A percentile compares a stretch with the other conserved stretches of the same genome.
These are phyloP conservation scores for Desmodesmus armatus DNA, from an alignment of 139 green algal genomes.

Conservation along the genomic window DNA sequence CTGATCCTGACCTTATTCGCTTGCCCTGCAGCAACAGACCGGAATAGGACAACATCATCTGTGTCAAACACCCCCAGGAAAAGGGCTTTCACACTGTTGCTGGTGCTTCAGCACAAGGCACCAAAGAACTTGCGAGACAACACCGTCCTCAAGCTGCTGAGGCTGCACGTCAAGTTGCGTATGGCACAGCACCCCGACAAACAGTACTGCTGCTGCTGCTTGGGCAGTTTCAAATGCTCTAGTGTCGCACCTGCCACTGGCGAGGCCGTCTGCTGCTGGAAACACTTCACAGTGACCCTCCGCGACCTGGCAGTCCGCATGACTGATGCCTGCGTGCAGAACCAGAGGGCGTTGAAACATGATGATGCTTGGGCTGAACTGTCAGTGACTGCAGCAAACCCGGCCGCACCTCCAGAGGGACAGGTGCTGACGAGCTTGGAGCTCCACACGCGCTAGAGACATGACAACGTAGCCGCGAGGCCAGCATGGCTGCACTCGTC, in stretches of 20 bases:
- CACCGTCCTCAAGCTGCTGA: too few relatives aligned
- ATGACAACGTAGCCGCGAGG: constrained; percentile 1
- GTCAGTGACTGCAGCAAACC: not conserved
- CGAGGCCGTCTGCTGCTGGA: not conserved
- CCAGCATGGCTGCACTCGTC: too few relatives aligned
- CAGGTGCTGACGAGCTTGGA: constrained; percentile 1
- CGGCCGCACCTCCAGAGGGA: constrained; percentile 8
- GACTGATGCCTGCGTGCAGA: not conserved
- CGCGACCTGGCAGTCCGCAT: not conserved
- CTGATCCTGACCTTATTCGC: constrained; percentile 42
- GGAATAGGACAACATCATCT: too few relatives aligned
- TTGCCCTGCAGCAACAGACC: constrained; percentile 9
- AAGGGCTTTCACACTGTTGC: too few relatives aligned
- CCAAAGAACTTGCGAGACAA: not conserved
- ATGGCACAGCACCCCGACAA: too few relatives aligned
- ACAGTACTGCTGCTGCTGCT: too few relatives aligned
- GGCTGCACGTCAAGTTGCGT: too few relatives aligned
- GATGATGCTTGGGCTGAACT: not conserved
- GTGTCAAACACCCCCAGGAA: too few relatives aligned
- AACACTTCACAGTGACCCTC: constrained; percentile 12
- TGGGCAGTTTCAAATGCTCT: not conserved
- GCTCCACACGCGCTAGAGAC: constrained; percentile 13
- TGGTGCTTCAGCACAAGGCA: not conserved
- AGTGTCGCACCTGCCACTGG: constrained; percentile 10
- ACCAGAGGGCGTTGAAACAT: not conserved